Evolutionary conservation across 805 yeast genomes (phyloP).

Genomic region (Cyberlindnera meyerae): DNA sequence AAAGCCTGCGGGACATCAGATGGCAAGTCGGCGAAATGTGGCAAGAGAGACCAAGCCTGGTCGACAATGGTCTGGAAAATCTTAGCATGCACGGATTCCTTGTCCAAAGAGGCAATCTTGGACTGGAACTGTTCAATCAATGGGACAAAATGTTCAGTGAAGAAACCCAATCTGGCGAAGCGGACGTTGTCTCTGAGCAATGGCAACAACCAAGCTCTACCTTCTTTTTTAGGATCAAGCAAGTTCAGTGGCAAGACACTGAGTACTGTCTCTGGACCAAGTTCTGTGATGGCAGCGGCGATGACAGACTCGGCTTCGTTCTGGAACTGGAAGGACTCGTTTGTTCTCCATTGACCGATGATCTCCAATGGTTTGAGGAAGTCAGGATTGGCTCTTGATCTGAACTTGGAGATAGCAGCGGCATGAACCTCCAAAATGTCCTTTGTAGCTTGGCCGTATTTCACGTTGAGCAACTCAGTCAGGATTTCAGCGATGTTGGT

Average conservation of each 20-base stretch:
- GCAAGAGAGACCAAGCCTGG: slow-evolving; percentile 89
- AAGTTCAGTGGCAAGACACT: slow-evolving; percentile 75
- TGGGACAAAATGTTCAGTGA: slow-evolving; percentile 62
- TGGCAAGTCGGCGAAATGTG: slow-evolving; percentile 86
- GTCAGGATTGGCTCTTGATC: slow-evolving; percentile 65
- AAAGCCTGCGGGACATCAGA: slow-evolving; percentile 62
- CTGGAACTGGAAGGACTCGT: slow-evolving; percentile 61
- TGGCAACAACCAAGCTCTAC: slow-evolving; percentile 95
- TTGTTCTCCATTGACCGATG: slow-evolving; percentile 83
- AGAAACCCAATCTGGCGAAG: slow-evolving; percentile 63
- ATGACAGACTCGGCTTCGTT: slow-evolving; percentile 77
- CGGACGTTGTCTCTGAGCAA: slow-evolving; percentile 80
- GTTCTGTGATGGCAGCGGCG: slow-evolving; percentile 67
- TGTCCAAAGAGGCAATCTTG: slow-evolving; percentile 39
- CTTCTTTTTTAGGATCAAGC: slow-evolving; percentile 50
- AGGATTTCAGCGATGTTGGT: slow-evolving; percentile 48
- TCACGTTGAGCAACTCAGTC: slow-evolving; percentile 61
- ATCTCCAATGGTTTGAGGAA: slow-evolving; percentile 59
- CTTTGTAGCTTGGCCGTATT: slow-evolving; percentile 69
- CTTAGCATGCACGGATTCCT: slow-evolving; percentile 65
- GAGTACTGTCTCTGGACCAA: slow-evolving; percentile 86
- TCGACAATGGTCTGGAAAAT: slow-evolving; percentile 81
- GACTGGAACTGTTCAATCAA: slow-evolving; percentile 48
- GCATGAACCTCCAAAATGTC: slow-evolving; percentile 68
- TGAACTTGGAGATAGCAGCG: slow-evolving; percentile 56